phyloP scores from a whole-genome alignment of 768 basidiomycete species.

The Rubroboletus pulcherrimus region DNA sequence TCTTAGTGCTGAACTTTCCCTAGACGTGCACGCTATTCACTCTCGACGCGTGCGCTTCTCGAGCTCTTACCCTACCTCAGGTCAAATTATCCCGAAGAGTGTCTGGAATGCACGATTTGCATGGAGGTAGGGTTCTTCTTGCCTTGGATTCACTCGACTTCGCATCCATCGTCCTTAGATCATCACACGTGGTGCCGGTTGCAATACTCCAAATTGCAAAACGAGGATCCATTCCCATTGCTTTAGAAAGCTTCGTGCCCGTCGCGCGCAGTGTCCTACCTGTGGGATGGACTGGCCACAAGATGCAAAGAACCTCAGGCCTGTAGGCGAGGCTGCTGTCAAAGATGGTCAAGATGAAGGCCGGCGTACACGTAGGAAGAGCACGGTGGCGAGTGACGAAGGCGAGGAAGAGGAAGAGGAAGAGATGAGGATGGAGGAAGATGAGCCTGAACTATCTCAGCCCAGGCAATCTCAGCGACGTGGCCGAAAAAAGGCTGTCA shows the following conservation, averaged over 20 bases:
- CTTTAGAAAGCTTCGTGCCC: slow-evolving; percentile 47
- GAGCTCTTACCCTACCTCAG: slow-evolving; percentile 76
- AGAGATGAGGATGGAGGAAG: slow-evolving; percentile 32
- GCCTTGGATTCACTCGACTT: neutral
- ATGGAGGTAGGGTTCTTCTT: slow-evolving; percentile 46
- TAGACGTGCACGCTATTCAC: slow-evolving; percentile 68
- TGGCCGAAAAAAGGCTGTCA: slow-evolving; percentile 27
- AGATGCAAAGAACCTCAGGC: slow-evolving; percentile 44
- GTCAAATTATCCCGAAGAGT: slow-evolving; percentile 65
- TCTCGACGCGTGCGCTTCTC: slow-evolving; percentile 69
- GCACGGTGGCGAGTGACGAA: slow-evolving; percentile 34
- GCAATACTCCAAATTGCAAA: slow-evolving; percentile 59
- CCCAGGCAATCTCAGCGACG: slow-evolving; percentile 25
- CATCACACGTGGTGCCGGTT: slow-evolving; percentile 65
- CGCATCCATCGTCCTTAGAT: slow-evolving; percentile 39
- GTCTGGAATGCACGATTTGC: slow-evolving; percentile 72
- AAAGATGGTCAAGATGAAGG: slow-evolving; percentile 54
- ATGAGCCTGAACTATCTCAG: slow-evolving; percentile 32
- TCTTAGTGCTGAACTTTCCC: slow-evolving; percentile 5
- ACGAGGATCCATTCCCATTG: slow-evolving; percentile 63
- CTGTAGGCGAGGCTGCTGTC: slow-evolving; percentile 68
- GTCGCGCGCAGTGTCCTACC: slow-evolving; percentile 47
- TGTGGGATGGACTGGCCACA: slow-evolving; percentile 61
- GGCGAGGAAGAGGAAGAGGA: slow-evolving; percentile 47
- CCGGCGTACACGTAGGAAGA: slow-evolving; percentile 35